A percentile compares a stretch with the other conserved stretches of the same genome.
Conservation (phyloP, 768 basidiomycete genomes). For the Trametes cinnabarina region DNA sequence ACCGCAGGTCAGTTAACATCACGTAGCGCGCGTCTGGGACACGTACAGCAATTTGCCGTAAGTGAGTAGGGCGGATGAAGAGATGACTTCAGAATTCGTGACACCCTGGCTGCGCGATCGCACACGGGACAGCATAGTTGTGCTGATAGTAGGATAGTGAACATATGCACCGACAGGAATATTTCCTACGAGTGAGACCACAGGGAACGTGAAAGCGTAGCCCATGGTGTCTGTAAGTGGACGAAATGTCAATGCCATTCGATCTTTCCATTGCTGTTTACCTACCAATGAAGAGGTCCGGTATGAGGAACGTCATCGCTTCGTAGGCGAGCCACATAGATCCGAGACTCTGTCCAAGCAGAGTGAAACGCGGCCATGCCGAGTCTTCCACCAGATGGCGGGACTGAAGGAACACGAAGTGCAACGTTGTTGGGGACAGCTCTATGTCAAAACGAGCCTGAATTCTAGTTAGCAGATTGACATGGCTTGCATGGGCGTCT, state of each 20-base stretch:
- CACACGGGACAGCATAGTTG: conserved; percentile 88
- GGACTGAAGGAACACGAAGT: conserved; percentile 78
- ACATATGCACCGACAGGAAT: conserved; percentile 87
- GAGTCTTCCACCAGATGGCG: conserved; percentile 75
- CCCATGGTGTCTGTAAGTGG: conserved; percentile 86
- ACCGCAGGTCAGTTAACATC: not conserved
- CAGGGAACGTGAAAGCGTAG: conserved; percentile 89
- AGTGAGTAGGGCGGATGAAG: conserved; percentile 54
- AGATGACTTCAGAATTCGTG: conserved; percentile 59
- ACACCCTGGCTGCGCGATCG: conserved; percentile 53
- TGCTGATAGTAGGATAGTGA: conserved; percentile 96
- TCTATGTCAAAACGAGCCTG: conserved; percentile 81
- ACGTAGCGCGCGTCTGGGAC: not conserved
- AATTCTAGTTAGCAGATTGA: not conserved
- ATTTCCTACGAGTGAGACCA: conserved; percentile 59
- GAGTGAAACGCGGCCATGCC: conserved; percentile 87
- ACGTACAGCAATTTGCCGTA: conserved; percentile 62
- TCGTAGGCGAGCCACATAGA: conserved; percentile 83
- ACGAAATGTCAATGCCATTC: not conserved
- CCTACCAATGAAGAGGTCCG: conserved; percentile 89
- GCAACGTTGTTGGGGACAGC: conserved; percentile 60
- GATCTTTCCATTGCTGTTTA: not conserved
- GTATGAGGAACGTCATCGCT: conserved; percentile 73
- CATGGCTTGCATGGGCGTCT: not conserved
- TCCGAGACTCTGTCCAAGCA: conserved; percentile 88